Evolutionary conservation across 345 rosid genomes (phyloP).

Genomic region (Psidium guajava): DNA sequence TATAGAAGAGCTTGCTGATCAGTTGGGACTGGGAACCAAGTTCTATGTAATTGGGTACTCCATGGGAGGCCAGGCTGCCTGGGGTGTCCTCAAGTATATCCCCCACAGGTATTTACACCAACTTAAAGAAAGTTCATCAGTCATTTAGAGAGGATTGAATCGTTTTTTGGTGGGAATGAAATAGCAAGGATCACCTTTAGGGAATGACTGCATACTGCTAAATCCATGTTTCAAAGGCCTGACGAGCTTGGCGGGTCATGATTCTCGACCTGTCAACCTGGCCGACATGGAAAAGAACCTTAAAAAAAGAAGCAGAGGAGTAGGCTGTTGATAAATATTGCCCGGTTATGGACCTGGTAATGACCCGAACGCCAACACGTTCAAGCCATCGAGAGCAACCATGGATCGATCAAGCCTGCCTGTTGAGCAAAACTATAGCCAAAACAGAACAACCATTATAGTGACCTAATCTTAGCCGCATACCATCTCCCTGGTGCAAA

Average conservation of each 20-base stretch:
- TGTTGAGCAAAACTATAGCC: background rate
- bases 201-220: background rate
- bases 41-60: conserved; percentile 38
- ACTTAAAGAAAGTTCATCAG: background rate
- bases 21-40: conserved; percentile 29
- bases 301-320: background rate
- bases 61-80: conserved; percentile 42
- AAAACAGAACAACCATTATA: background rate
- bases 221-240: background rate
- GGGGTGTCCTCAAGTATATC: conserved; percentile 48
- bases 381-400: background rate
- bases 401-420: background rate
- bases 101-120: conserved; percentile 38
- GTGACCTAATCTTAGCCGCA: background rate
- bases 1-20: conserved; percentile 44
- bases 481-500: background rate
- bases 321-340: background rate
- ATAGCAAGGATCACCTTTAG: background rate
- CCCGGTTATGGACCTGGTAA: background rate
- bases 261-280: background rate
- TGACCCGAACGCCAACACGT: background rate
- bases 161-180: background rate
- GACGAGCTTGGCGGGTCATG: background rate
- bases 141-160: background rate
- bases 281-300: background rate